Percentiles rank a stretch among this genome's conserved stretches.
These are phyloP conservation scores for Pittosporum tobira DNA, from an alignment of 129 eudicot species.

Conservation along the genomic window DNA sequence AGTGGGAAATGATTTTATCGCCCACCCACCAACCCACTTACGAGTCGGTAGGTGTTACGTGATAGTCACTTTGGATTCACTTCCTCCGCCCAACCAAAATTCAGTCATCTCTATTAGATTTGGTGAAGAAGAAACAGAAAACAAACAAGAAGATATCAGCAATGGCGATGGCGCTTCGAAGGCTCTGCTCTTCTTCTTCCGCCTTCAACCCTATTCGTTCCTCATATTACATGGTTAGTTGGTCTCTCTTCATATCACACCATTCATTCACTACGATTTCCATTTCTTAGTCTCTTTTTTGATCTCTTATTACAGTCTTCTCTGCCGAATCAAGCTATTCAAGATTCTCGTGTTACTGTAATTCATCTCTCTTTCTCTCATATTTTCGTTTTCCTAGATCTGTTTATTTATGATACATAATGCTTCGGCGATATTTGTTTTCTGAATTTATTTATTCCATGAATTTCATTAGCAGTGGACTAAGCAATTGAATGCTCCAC, in stretches of 20 bases:
- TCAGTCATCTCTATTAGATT: too few species aligned
- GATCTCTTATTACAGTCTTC: slow-evolving; percentile 25
- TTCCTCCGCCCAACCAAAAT: too few species aligned
- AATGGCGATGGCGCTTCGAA: too few species aligned
- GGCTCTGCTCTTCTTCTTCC: slow-evolving; percentile 11
- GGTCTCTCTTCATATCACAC: neutral
- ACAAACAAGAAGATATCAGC: too few species aligned
- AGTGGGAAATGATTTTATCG: too few species aligned
- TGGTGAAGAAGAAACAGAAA: too few species aligned
- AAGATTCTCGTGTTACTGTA: slow-evolving; percentile 28
- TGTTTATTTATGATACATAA: neutral
- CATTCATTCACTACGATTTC: neutral
- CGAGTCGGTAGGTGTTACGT: too few species aligned
- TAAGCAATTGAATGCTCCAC: slow-evolving; percentile 41
- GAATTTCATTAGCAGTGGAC: slow-evolving; percentile 27
- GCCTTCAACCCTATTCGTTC: slow-evolving; percentile 5
- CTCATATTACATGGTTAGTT: slow-evolving; percentile 25
- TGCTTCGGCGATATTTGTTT: neutral
- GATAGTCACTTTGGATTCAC: too few species aligned
- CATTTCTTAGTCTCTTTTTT: neutral
- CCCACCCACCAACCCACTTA: too few species aligned
- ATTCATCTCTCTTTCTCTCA: neutral
- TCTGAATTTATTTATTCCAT: neutral
- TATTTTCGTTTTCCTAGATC: neutral
- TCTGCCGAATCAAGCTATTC: slow-evolving; percentile 23